Conservation (phyloP, 2,329 filamentous ascomycete species). For the Alternaria novae-zelandiae region DNA sequence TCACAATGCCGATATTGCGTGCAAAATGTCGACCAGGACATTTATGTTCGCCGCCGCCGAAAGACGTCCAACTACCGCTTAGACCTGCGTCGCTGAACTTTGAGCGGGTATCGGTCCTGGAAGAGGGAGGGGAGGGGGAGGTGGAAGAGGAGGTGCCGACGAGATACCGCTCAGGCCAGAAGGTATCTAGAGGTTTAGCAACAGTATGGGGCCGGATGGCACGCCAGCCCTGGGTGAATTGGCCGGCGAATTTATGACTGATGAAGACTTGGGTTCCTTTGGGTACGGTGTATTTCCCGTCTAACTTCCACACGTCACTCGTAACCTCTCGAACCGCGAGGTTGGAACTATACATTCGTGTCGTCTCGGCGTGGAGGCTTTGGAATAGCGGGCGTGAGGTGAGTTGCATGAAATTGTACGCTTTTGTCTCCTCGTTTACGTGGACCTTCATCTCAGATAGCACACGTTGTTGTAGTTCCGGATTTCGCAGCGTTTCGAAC, state of each 20-base stretch:
- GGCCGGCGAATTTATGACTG: conserved; percentile 8
- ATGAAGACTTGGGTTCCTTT: conserved; percentile 20
- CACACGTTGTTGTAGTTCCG: neutral
- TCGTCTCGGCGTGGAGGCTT: conserved; percentile 21
- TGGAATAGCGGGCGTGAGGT: conserved; percentile 19
- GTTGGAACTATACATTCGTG: conserved; percentile 14
- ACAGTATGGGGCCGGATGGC: neutral
- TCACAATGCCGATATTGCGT: conserved; percentile 19
- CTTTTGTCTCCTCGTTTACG: neutral
- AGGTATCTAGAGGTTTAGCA: conserved; percentile 5
- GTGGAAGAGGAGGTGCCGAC: neutral
- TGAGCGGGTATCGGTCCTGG: neutral
- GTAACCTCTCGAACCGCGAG: conserved; percentile 12
- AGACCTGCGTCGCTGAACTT: conserved; percentile 23
- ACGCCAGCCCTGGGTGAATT: conserved; percentile 11
- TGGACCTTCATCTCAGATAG: neutral
- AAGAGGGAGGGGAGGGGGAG: too few relatives aligned
- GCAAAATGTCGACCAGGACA: conserved; percentile 26
- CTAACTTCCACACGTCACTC: conserved; percentile 7
- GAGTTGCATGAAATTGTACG: conserved; percentile 18
- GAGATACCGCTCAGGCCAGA: conserved; percentile 26
- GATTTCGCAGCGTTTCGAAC: conserved; percentile 17
- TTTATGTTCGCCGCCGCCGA: conserved; percentile 25
- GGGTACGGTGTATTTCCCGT: conserved; percentile 17
- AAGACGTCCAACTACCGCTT: conserved; percentile 18